These are phyloP conservation scores for Ustilago trichophora DNA, from an alignment of 1,284 basidiomycete genomes.

Conservation along the genomic window DNA sequence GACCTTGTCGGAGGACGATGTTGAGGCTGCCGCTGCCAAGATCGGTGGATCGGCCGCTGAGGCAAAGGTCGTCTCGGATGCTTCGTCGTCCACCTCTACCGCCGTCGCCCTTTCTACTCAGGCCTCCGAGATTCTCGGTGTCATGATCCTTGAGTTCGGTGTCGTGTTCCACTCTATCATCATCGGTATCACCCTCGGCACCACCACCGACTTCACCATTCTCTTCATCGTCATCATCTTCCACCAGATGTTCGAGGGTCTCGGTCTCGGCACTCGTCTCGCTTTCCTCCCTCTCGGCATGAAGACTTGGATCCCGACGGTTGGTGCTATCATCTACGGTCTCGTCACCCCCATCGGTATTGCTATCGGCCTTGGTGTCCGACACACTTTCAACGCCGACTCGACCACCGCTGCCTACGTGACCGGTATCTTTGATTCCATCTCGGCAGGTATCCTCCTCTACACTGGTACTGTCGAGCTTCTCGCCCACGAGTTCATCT, in stretches of 20 bases:
- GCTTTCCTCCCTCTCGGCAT: slow-evolving; percentile 44
- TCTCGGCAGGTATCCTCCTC: slow-evolving; percentile 64
- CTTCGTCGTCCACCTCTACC: neutral
- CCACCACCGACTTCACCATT: slow-evolving; percentile 78
- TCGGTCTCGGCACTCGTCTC: slow-evolving; percentile 64
- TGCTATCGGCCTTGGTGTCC: slow-evolving; percentile 63
- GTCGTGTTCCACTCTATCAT: slow-evolving; percentile 85
- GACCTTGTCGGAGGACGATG: slow-evolving; percentile 4
- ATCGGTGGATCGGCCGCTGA: slow-evolving; percentile 11
- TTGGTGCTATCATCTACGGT: slow-evolving; percentile 54
- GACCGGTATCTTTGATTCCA: slow-evolving; percentile 61
- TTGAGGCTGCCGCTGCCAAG: slow-evolving; percentile 8
- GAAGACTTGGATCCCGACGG: slow-evolving; percentile 40
- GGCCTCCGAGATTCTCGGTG: slow-evolving; percentile 81
- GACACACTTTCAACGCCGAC: slow-evolving; percentile 62
- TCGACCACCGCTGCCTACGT: slow-evolving; percentile 61
- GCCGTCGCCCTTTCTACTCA: slow-evolving; percentile 12
- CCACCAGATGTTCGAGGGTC: slow-evolving; percentile 67
- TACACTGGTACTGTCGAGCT: slow-evolving; percentile 65
- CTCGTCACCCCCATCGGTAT: slow-evolving; percentile 64
- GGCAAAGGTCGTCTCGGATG: slow-evolving; percentile 22
- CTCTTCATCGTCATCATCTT: slow-evolving; percentile 89
- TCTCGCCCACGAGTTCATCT: slow-evolving; percentile 67
- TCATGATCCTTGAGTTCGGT: slow-evolving; percentile 88
- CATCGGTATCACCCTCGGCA: slow-evolving; percentile 92